phyloP scores from a whole-genome alignment of 352 stramenopile genomes.

The Aphanomyces invadans region DNA sequence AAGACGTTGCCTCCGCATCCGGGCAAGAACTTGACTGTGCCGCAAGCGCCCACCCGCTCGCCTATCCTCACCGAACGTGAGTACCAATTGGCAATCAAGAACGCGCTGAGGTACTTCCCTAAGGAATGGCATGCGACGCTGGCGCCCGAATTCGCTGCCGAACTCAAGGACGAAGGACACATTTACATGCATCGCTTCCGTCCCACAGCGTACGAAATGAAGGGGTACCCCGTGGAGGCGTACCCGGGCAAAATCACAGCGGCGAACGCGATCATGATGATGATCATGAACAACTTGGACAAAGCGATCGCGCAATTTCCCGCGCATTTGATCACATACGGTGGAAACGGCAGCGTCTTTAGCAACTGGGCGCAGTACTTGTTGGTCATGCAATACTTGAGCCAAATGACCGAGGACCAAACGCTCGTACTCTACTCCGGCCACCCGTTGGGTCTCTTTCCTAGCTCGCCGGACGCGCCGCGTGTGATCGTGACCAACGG shows the following conservation, averaged over 20 bases:
- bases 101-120: constrained; percentile 84
- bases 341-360: constrained; percentile 85
- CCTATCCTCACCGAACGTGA: constrained; percentile 50
- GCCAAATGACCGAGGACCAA: constrained; percentile 81
- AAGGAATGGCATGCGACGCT: constrained; percentile 52
- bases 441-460: constrained; percentile 82
- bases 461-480: constrained; percentile 56
- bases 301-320: constrained; percentile 80
- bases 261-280: constrained; percentile 78
- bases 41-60: constrained; percentile 46
- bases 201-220: constrained; percentile 82
- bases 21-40: constrained; percentile 40
- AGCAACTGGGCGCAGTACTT: constrained; percentile 87
- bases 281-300: constrained; percentile 90
- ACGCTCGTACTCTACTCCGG: constrained; percentile 87
- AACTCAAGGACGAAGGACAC: constrained; percentile 81
- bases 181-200: constrained; percentile 89
- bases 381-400: constrained; percentile 81
- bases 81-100: constrained; percentile 71
- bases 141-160: constrained; percentile 75
- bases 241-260: constrained; percentile 71
- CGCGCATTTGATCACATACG: constrained; percentile 83
- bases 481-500: constrained; percentile 85
- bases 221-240: constrained; percentile 69
- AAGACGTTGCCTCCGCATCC: constrained; percentile 43